These are phyloP conservation scores for Lagerstroemia speciosa DNA, from an alignment of 345 rosid species.

Conservation along the genomic window DNA sequence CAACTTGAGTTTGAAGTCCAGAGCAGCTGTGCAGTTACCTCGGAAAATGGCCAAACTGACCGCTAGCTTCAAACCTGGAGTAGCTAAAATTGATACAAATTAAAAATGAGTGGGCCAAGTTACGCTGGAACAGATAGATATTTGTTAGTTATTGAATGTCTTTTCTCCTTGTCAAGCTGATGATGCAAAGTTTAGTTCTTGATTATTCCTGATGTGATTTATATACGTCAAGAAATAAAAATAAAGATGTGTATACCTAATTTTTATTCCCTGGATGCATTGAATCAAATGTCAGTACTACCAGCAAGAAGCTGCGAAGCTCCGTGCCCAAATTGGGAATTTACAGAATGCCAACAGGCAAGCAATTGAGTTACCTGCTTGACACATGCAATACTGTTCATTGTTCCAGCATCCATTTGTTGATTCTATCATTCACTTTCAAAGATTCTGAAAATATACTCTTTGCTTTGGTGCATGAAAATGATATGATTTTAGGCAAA, in stretches of 20 bases:
- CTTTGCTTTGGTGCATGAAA: neutral
- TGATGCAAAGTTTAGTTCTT: neutral
- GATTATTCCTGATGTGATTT: neutral
- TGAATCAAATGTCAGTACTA: slow-evolving; percentile 35
- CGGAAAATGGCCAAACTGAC: neutral
- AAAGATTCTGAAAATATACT: neutral
- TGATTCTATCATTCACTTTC: neutral
- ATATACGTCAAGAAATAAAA: neutral
- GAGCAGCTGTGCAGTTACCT: neutral
- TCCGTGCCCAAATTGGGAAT: slow-evolving; percentile 53
- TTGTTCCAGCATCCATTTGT: neutral
- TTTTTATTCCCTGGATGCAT: neutral
- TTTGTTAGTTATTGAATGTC: neutral
- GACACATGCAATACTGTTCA: neutral
- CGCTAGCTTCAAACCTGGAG: too few relatives aligned
- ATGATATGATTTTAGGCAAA: slow-evolving; percentile 33
- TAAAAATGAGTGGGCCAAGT: neutral
- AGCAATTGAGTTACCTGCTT: neutral
- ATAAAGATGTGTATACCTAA: neutral
- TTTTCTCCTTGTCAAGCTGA: neutral
- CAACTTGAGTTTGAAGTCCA: neutral
- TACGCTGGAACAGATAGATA: neutral
- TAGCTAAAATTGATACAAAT: neutral
- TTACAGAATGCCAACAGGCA: slow-evolving; percentile 76
- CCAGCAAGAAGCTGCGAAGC: slow-evolving; percentile 78